Base-by-base conservation (phyloP, 2,329 filamentous ascomycete species). In the Penicillium sp. region DNA sequence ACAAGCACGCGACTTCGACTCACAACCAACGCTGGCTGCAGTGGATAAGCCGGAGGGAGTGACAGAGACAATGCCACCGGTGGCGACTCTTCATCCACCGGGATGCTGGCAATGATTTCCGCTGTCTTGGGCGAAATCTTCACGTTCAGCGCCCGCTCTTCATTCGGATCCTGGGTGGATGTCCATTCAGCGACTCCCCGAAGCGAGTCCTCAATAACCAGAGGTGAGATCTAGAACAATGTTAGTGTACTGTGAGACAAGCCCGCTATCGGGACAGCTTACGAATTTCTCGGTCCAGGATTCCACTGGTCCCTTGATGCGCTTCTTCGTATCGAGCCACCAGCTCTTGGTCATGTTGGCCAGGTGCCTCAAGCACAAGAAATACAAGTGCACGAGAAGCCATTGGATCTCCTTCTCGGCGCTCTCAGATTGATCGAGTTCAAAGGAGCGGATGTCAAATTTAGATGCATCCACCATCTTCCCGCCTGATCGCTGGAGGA, bases 351-450 rank as follows among this genome's bases (percentile, higher is more conserved):
- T 88, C 4, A 93, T 75, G 2, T 83, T 84, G 0, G 89, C 88
- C 0, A 87, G 76, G 62, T 88, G 84, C 61, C 82, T 85, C 33
- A 97, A 77, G 6, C 80, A 79, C 5, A 90, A 77, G 66, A 90
- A 97, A 73, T 88, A 97, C 2, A 97, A 70, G 60, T 97, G 88
- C 1, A 88, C 79, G 3, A 95, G 75, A 3, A 97, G 76, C 82
- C 85, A 91, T 60, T 94, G 84, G 61, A 87, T 82, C 60, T 88
- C 87, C 56, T 79, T 80, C 64, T 88, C 85, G 0, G 81, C 78
- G 0, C 76, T 70, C 45, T 88, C 82, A 3, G 84, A 81, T 49
- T 86, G 69, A 41, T 80, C 72, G 0, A 68, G 59, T 2, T 75
- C 75, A 31, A 88, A 85, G 1, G 77, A 75, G 38, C 78, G 79